phyloP scores from a whole-genome alignment of 2,329 filamentous ascomycete genomes.

The Gaeumannomyces tritici region DNA sequence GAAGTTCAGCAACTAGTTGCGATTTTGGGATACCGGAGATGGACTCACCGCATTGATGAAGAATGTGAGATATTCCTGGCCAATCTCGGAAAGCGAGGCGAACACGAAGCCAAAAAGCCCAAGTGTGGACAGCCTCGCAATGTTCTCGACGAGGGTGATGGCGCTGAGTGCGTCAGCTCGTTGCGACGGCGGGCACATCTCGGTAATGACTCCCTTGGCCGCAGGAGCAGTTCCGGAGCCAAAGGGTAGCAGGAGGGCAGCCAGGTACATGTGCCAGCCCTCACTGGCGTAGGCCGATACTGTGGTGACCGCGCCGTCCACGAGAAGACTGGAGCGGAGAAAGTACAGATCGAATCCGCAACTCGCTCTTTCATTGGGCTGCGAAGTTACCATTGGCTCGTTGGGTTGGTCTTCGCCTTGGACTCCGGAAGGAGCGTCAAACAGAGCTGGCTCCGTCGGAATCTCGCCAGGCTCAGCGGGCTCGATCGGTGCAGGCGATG shows the following conservation, averaged over 20 bases:
- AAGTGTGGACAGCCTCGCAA: constrained; percentile 53
- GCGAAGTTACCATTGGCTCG: constrained; percentile 28
- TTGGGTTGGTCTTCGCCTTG: constrained; percentile 36
- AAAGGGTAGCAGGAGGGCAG: constrained; percentile 55
- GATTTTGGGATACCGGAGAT: neutral
- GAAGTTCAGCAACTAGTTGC: neutral
- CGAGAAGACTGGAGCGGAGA: constrained; percentile 52
- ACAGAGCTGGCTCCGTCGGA: constrained; percentile 28
- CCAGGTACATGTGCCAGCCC: constrained; percentile 62
- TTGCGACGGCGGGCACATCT: constrained; percentile 54
- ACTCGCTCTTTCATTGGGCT: constrained; percentile 32
- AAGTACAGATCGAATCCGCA: constrained; percentile 60
- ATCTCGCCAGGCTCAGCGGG: constrained; percentile 4
- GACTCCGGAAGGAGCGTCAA: constrained; percentile 29
- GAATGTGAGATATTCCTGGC: constrained; percentile 53
- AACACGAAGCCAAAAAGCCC: constrained; percentile 61
- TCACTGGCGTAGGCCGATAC: constrained; percentile 51
- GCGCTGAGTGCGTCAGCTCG: constrained; percentile 58
- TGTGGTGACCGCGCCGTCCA: constrained; percentile 56
- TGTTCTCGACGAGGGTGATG: constrained; percentile 61
- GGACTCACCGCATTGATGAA: constrained; percentile 52
- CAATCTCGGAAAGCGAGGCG: constrained; percentile 49
- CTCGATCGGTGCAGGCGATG: neutral
- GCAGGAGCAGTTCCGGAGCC: constrained; percentile 60
- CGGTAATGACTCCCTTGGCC: constrained; percentile 63